Evolutionary conservation across 2,329 filamentous ascomycete genomes (phyloP), one percentile per base, ranked within the genome.

Genomic region (Colletotrichum liaoningense): DNA sequence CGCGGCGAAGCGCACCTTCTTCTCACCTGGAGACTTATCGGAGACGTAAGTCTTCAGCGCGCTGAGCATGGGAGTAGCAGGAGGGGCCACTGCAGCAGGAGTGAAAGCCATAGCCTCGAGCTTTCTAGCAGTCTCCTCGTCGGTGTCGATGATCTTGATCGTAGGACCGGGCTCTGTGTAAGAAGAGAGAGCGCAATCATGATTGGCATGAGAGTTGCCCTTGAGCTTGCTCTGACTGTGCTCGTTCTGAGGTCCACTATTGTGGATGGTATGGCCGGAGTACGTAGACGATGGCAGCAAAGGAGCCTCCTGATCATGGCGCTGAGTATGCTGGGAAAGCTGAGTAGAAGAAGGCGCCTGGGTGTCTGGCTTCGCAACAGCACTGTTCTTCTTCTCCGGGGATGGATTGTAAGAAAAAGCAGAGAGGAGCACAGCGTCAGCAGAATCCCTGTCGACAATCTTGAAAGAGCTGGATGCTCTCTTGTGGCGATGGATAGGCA

Each of bases 401-500:
- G 26, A 58, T 6, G 55, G 24, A 8, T 12, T 52, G 30, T 66
- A 71, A 38, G 56, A 19, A 8, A 46, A 38, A 38, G 67, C 54
- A 16, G 67, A 56, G 14, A 70, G 71, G 19, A 70, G 12, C 5
- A 65, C 33, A 7, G 52, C 54, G 26, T 46, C 62, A 14, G 62
- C 62, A 55, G 62, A 38, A 9, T 30, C 30, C n/a, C 30, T 56
- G 22, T 73, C 67, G 5, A 60, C 52, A 6, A 73, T 70, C 56
- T 73, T 66, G 67, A 57, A 30, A 5, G 60, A 63, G 55, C 42
- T 71, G 4, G 35, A 68, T 22, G 54, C 33, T 56, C 62, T 60
- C 49, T 71, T 73, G 49, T 73, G 71, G n/a, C 71, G 67, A 38
- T 62, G 62, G 24, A 71, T 54, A 7, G 67, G 30, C 12, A 52